Conservation (phyloP, 257 asterid genomes). For the Striga asiatica region DNA sequence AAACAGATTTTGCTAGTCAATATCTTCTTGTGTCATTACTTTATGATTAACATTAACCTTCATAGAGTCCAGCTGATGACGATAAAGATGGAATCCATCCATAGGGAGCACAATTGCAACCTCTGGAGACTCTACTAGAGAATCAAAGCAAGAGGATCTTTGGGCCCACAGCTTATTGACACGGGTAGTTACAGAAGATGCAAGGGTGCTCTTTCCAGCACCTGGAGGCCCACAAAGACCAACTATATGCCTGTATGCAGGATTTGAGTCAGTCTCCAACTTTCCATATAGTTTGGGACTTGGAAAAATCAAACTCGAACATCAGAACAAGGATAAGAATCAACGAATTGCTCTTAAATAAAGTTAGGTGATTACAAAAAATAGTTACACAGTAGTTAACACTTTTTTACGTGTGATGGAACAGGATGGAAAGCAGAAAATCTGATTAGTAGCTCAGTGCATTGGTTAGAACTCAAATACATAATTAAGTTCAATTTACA, state of each 20-base stretch:
- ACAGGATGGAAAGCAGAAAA: background rate
- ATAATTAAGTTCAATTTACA: constrained; percentile 1
- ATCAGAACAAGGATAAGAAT: background rate
- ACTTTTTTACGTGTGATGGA: background rate
- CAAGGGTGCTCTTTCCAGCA: constrained; percentile 86
- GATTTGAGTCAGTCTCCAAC: constrained; percentile 9
- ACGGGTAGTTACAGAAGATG: constrained; percentile 57
- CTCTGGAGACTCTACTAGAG: constrained; percentile 65
- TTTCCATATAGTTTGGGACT: constrained; percentile 5
- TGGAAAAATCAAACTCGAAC: too few relatives aligned
- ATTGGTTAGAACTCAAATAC: constrained; percentile 4
- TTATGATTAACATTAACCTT: constrained; percentile 54
- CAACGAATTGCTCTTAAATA: background rate
- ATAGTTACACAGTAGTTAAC: background rate
- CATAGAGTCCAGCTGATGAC: constrained; percentile 81
- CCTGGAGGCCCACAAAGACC: constrained; percentile 99
- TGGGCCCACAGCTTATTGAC: constrained; percentile 78
- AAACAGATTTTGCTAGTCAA: constrained; percentile 7
- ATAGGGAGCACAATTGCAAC: constrained; percentile 80
- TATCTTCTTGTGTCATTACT: background rate
- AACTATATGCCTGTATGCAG: constrained; percentile 57
- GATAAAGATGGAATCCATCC: constrained; percentile 98
- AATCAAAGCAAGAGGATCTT: constrained; percentile 45
- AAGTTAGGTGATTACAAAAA: constrained; percentile 5
- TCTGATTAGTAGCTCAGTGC: background rate